Evolutionary conservation across 2,329 filamentous ascomycete species (phyloP).

Genomic region (Hypoxylon sp.): DNA sequence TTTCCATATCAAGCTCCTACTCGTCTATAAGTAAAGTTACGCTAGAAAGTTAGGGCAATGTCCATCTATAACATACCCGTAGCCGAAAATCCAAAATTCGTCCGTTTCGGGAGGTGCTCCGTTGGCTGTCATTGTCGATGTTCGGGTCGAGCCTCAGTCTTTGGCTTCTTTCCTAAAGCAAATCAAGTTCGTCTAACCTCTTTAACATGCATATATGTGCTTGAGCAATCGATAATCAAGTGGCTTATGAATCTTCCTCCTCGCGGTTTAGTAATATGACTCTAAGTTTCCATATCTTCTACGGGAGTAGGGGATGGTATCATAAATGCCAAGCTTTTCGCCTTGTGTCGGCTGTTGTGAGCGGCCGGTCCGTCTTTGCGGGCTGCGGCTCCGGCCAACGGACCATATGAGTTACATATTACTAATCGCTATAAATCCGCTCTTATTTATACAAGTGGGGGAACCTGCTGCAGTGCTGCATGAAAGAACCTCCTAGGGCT

Average conservation of each 20-base stretch:
- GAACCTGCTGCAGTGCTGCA: constrained; percentile 10
- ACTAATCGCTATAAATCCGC: constrained; percentile 12
- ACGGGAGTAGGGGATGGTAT: constrained; percentile 36
- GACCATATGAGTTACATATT: constrained; percentile 16
- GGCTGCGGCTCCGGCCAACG: constrained; percentile 39
- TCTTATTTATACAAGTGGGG: constrained; percentile 2
- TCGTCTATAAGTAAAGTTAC: constrained; percentile 26
- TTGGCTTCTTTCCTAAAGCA: not conserved
- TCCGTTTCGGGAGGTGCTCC: constrained; percentile 60
- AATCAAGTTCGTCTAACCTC: not conserved
- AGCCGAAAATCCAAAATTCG: constrained; percentile 97
- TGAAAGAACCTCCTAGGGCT: constrained; percentile 8
- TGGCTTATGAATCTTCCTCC: not conserved
- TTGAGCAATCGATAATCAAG: not conserved
- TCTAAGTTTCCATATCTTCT: not conserved
- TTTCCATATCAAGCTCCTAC: constrained; percentile 96
- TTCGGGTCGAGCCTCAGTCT: constrained; percentile 2
- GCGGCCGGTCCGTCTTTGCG: constrained; percentile 28
- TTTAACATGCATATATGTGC: not conserved
- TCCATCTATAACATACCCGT: constrained; percentile 75
- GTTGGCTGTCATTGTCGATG: constrained; percentile 43
- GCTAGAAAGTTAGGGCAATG: not conserved
- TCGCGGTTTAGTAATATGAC: not conserved
- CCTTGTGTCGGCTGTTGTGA: constrained; percentile 31
- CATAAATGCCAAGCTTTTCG: constrained; percentile 46